Conservation (phyloP, 2,329 filamentous ascomycete species). For the Talaromyces sp. region DNA sequence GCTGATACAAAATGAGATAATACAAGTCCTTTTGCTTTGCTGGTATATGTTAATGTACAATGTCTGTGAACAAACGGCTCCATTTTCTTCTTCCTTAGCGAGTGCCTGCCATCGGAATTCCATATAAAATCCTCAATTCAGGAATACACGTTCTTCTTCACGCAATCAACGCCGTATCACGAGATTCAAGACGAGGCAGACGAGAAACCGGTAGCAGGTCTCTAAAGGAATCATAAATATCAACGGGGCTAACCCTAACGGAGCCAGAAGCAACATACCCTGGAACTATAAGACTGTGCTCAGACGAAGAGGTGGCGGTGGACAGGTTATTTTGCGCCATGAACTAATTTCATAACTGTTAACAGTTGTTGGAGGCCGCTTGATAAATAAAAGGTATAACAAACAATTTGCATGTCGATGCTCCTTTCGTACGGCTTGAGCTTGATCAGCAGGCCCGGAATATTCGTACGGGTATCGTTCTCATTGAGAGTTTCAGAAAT, state of each 20-base stretch:
- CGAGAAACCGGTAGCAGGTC: not conserved
- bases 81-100: not conserved
- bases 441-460: not conserved
- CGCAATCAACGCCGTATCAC: too few species aligned
- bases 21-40: too few species aligned
- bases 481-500: not conserved
- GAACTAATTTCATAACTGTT: not conserved
- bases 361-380: not conserved
- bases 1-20: too few species aligned
- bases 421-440: not conserved
- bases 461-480: not conserved
- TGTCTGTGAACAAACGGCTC: too few species aligned
- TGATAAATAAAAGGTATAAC: not conserved
- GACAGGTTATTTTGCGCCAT: not conserved
- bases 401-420: constrained; percentile 1
- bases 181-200: not conserved
- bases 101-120: not conserved
- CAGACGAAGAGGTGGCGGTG: not conserved
- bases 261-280: not conserved
- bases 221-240: not conserved
- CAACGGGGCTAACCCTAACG: not conserved
- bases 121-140: too few species aligned
- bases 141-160: too few species aligned
- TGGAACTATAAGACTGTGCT: not conserved
- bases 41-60: not conserved